Conservation (phyloP, 345 rosid genomes). For the Rhodamnia rubescens region DNA sequence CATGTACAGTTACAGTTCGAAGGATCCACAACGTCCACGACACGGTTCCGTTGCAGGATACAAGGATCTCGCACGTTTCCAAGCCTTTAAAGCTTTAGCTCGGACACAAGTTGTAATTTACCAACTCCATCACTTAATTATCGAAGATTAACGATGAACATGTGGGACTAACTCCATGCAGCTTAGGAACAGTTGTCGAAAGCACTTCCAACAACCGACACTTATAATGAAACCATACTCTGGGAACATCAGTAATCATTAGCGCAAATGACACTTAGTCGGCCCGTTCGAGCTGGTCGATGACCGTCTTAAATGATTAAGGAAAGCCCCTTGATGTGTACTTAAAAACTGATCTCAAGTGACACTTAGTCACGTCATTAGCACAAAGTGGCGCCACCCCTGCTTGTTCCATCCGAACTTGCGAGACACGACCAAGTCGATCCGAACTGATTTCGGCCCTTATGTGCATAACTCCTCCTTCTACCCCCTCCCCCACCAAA, state of each 20-base stretch:
- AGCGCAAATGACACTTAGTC: not conserved
- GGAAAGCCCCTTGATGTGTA: not conserved
- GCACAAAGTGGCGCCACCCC: not conserved
- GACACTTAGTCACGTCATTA: slow-evolving; percentile 23
- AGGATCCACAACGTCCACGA: not conserved
- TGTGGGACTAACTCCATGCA: not conserved
- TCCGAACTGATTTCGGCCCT: not conserved
- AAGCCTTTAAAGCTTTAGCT: not conserved
- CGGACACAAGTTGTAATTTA: not conserved
- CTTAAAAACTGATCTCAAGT: slow-evolving; percentile 6
- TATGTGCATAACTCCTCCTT: not conserved
- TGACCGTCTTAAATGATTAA: slow-evolving; percentile 1
- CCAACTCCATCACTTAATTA: not conserved
- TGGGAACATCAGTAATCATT: not conserved
- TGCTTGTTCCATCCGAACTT: not conserved
- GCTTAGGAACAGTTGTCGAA: not conserved
- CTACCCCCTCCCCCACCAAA: not conserved
- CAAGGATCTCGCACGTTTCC: not conserved
- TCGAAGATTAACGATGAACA: not conserved
- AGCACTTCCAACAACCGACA: not conserved
- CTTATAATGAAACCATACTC: not conserved
- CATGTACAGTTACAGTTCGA: not conserved
- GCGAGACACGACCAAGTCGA: not conserved
- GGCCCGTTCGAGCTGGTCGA: not conserved
- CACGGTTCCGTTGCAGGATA: not conserved